A percentile compares a stretch with the other conserved stretches of the same genome.
Evolutionary conservation across 164 flowering plant species (phyloP).

Genomic region (Amborella trichopoda): DNA sequence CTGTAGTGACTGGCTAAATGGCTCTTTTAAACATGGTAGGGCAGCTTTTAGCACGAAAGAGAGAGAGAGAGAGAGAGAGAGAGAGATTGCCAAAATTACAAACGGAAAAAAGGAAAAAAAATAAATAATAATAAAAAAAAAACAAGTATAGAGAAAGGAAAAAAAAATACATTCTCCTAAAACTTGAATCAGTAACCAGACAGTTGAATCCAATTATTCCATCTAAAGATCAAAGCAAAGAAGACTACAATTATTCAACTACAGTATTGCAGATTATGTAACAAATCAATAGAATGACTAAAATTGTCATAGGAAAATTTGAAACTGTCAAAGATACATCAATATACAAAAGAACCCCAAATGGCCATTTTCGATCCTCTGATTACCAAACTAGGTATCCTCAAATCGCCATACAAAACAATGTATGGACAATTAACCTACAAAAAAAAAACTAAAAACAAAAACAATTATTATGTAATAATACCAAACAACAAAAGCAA

Average conservation of each 20-base stretch:
- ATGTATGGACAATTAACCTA: not conserved
- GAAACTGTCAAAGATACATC: too few relatives aligned
- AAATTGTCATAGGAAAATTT: too few relatives aligned
- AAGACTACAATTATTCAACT: not conserved
- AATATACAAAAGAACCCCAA: not conserved
- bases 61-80: not conserved
- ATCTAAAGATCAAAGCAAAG: not conserved
- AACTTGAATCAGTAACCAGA: not conserved
- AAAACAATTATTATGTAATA: not conserved
- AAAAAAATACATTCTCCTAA: not conserved
- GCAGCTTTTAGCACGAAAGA: not conserved
- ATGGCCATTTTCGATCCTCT: too few relatives aligned
- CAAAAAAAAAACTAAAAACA: not conserved
- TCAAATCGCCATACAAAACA: too few relatives aligned
- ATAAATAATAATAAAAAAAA: too few relatives aligned
- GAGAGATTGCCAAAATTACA: not conserved
- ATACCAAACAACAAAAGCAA: not conserved
- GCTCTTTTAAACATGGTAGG: too few relatives aligned
- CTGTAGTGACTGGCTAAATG: too few relatives aligned
- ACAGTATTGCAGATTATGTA: not conserved
- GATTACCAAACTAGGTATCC: too few relatives aligned
- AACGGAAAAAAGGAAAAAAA: too few relatives aligned
- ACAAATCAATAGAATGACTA: not conserved
- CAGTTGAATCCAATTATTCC: too few relatives aligned
- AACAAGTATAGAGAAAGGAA: too few relatives aligned